Percentiles rank a stretch among this genome's conserved stretches.
Evolutionary conservation across 2,329 filamentous ascomycete species (phyloP).

Genomic region (Xylaria sp.): DNA sequence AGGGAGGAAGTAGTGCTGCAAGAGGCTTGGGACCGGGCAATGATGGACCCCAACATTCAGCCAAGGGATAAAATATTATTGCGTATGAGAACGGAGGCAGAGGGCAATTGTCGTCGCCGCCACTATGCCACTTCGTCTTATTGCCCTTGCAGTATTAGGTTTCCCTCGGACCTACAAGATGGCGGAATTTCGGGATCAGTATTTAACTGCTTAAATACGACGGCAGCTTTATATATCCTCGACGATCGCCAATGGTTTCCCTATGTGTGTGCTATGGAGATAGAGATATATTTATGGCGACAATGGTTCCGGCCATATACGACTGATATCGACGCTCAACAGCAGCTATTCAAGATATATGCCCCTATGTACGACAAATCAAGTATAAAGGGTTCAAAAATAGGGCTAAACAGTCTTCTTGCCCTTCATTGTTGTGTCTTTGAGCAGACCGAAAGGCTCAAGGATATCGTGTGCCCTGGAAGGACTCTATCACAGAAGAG

Average conservation of each 20-base stretch:
- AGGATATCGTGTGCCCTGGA: not conserved
- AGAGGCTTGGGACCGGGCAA: not conserved
- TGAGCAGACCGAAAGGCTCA: conserved; percentile 8
- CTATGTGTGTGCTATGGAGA: not conserved
- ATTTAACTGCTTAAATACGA: not conserved
- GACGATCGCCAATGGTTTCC: not conserved
- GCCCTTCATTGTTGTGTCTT: not conserved
- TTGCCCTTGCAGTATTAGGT: not conserved
- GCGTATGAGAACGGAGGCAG: not conserved
- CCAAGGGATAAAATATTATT: not conserved
- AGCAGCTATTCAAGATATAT: conserved; percentile 1
- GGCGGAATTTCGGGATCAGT: not conserved
- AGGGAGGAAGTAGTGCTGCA: not conserved
- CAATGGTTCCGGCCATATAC: not conserved
- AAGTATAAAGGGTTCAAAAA: not conserved
- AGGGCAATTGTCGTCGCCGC: not conserved
- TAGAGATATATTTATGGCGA: not conserved
- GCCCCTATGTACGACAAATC: not conserved
- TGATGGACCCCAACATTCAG: not conserved
- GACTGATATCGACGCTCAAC: not conserved
- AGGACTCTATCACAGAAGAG: not conserved
- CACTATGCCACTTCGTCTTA: not conserved
- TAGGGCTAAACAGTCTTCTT: not conserved
- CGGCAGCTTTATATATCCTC: not conserved
- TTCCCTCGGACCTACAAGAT: not conserved